Conservation (phyloP, 495 filamentous ascomycete species). For the Podospora pseudoanserina region DNA sequence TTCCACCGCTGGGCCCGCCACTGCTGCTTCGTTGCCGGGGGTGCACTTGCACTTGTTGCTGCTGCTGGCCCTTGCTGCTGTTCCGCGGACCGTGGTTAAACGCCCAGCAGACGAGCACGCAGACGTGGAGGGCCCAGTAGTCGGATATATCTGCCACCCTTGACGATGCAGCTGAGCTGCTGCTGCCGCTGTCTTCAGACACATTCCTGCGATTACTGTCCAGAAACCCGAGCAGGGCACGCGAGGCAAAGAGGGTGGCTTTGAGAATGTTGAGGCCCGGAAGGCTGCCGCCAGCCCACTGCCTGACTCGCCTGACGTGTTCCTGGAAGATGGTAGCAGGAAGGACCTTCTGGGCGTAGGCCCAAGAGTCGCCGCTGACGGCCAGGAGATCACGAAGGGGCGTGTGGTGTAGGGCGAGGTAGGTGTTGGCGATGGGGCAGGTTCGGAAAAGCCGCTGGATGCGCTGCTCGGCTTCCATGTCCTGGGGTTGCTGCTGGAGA, state of each 20-base stretch:
- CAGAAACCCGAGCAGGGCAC: conserved; percentile 32
- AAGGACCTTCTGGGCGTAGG: conserved; percentile 44
- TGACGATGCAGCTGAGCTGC: background rate
- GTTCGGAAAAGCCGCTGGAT: conserved; percentile 38
- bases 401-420: conserved; percentile 46
- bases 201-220: conserved; percentile 7
- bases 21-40: conserved; percentile 43
- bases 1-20: conserved; percentile 50
- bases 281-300: conserved; percentile 30
- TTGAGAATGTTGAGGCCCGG: conserved; percentile 21
- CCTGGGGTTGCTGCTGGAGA: conserved; percentile 8
- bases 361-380: conserved; percentile 47
- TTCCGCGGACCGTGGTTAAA: conserved; percentile 52
- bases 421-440: conserved; percentile 42
- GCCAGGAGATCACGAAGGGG: conserved; percentile 47
- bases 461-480: conserved; percentile 30
- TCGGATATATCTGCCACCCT: conserved; percentile 38
- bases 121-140: conserved; percentile 49
- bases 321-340: conserved; percentile 34
- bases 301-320: conserved; percentile 37
- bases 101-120: conserved; percentile 48
- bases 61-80: conserved; percentile 51
- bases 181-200: conserved; percentile 12
- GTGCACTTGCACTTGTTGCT: conserved; percentile 38
- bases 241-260: conserved; percentile 33